Percentiles rank a stretch among this genome's conserved stretches.
phyloP scores from a whole-genome alignment of 768 basidiomycete species.

The Hemileccinum rubropunctum region DNA sequence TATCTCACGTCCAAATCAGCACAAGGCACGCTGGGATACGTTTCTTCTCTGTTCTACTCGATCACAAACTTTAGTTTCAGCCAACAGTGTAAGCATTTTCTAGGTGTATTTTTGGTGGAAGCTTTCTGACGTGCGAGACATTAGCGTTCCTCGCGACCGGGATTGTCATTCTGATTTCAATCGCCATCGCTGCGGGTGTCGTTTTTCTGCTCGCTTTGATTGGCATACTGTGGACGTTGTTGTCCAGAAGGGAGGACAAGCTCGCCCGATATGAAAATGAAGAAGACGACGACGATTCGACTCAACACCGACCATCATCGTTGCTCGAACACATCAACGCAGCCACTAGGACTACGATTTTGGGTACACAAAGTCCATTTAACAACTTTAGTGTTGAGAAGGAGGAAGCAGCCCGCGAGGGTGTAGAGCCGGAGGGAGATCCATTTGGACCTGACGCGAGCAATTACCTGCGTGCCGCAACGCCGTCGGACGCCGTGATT shows the following conservation, averaged over 20 bases:
- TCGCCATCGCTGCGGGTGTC: slow-evolving; percentile 93
- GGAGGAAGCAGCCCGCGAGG: slow-evolving; percentile 44
- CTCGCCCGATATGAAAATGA: slow-evolving; percentile 62
- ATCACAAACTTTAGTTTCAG: slow-evolving; percentile 72
- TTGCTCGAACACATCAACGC: slow-evolving; percentile 89
- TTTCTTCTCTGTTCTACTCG: slow-evolving; percentile 83
- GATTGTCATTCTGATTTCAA: slow-evolving; percentile 93
- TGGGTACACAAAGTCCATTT: slow-evolving; percentile 50
- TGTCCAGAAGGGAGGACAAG: slow-evolving; percentile 77
- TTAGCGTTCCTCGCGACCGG: slow-evolving; percentile 87
- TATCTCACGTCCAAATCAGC: slow-evolving; percentile 70
- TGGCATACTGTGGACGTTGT: slow-evolving; percentile 87
- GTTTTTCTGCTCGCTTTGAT: slow-evolving; percentile 84
- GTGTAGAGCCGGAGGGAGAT: slow-evolving; percentile 37
- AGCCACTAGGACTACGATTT: slow-evolving; percentile 79
- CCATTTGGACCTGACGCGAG: slow-evolving; percentile 73
- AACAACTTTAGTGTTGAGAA: slow-evolving; percentile 46
- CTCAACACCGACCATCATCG: slow-evolving; percentile 80
- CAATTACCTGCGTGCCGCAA: slow-evolving; percentile 77
- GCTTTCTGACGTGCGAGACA: slow-evolving; percentile 4
- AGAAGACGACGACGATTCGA: slow-evolving; percentile 73
- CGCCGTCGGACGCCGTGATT: slow-evolving; percentile 70
- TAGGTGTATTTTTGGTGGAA: not conserved
- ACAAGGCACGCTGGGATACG: slow-evolving; percentile 64
- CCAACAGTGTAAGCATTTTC: slow-evolving; percentile 54